These are phyloP conservation scores for Groenewaldozyma sp. DNA, from an alignment of 1,139 yeast genomes.

Conservation along the genomic window DNA sequence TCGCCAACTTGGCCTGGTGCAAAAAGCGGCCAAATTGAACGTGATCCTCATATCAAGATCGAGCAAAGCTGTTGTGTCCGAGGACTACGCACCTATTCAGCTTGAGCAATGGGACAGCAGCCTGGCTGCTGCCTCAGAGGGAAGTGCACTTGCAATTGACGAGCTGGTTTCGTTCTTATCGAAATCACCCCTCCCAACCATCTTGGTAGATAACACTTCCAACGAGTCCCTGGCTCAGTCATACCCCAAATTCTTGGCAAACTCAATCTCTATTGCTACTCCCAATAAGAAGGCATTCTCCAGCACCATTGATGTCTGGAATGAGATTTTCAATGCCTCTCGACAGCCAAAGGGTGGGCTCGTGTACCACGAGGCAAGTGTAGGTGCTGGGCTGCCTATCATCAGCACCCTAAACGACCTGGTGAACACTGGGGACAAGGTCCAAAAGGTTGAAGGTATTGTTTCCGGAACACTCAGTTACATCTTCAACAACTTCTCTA, in stretches of 20 bases:
- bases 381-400: constrained; percentile 96
- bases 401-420: constrained; percentile 82
- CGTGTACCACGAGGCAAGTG: constrained; percentile 97
- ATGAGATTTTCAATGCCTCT: constrained; percentile 50
- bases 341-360: constrained; percentile 53
- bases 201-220: constrained; percentile 90
- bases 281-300: constrained; percentile 98
- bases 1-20: constrained; percentile 51
- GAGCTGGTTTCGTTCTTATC: constrained; percentile 55
- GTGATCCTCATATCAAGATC: constrained; percentile 75
- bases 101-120: constrained; percentile 47
- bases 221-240: constrained; percentile 63
- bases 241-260: constrained; percentile 64
- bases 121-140: constrained; percentile 20
- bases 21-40: constrained; percentile 42
- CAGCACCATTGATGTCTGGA: constrained; percentile 67
- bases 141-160: constrained; percentile 43
- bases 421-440: constrained; percentile 84
- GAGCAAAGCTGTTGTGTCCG: constrained; percentile 54
- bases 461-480: constrained; percentile 95
- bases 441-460: constrained; percentile 87
- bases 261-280: constrained; percentile 88
- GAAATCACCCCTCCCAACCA: constrained; percentile 62
- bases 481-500: constrained; percentile 87
- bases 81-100: constrained; percentile 63